A percentile compares a stretch with the other conserved stretches of the same genome.
These are phyloP conservation scores for Penicillium simplicissimum DNA, from an alignment of 495 filamentous ascomycete species.

Conservation along the genomic window DNA sequence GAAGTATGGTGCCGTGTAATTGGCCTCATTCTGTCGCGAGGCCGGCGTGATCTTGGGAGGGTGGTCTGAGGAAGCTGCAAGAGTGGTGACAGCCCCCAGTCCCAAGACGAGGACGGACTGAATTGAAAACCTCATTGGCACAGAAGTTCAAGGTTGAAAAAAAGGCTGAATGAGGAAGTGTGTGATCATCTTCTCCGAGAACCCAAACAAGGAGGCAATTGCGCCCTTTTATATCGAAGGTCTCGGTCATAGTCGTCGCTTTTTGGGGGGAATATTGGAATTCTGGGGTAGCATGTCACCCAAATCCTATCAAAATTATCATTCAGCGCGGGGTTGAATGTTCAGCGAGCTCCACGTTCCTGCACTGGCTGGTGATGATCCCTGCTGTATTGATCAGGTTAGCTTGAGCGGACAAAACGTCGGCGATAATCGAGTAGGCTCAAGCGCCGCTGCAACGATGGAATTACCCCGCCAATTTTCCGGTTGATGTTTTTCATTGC, in stretches of 20 bases:
- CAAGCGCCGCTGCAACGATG: background rate
- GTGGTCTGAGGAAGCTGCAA: background rate
- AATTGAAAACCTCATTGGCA: background rate
- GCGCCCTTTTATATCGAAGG: background rate
- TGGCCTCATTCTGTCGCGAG: conserved; percentile 15
- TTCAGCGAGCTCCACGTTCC: background rate
- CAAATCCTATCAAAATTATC: background rate
- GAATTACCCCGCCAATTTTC: background rate
- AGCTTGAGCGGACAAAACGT: background rate
- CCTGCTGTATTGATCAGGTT: background rate
- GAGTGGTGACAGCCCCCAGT: background rate
- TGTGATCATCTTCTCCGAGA: background rate
- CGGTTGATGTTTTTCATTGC: background rate
- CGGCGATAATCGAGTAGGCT: background rate
- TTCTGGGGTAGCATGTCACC: background rate
- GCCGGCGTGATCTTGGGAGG: background rate
- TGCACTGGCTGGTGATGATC: background rate
- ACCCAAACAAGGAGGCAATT: background rate
- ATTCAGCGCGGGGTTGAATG: background rate
- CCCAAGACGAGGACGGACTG: background rate
- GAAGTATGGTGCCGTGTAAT: conserved; percentile 24
- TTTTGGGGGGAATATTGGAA: background rate
- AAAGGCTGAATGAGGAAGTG: background rate
- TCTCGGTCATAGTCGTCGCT: background rate
- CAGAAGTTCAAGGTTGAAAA: background rate